Evolutionary conservation across 805 yeast genomes (phyloP), one percentile per base, ranked within the genome.

Genomic region (Suhomyces prunicola): DNA sequence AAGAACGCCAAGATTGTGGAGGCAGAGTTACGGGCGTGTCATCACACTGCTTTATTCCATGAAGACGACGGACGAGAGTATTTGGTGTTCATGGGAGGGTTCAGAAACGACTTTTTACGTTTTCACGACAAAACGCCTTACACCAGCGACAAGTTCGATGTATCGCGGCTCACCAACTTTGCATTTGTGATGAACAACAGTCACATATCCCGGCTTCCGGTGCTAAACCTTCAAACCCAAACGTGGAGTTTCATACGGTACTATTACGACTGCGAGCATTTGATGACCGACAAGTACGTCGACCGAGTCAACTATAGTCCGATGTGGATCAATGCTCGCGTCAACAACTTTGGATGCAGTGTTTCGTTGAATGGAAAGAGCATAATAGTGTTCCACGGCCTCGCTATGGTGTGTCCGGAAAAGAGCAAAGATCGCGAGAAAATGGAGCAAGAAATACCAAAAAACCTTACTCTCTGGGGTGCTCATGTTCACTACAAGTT

Each of bases 1-100:
- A 60, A 57, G 5, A 50, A 62, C 9, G 70, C 78, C 1, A 51
- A 60, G 23, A 57, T 71, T 8, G 58, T 66, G 13, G 76, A 71
- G 44, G 79, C 79, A 7, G 80, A 75, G 55, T 59, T 75, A 17
- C 55, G 78, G n/a, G 62, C 73, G 6, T 71, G 78, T 57, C 78
- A 74, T 53, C 79, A 75, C 54, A 65, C 68, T 12, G 72, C 75
- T 5, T 58, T 70, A 39, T 66, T 67, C 44, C 70, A 67, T 48
- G 60, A 60, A 44, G 69, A 67, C 22, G 72, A 67, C 24, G 74
- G 68, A 12, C 58, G 65, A 19, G 74, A 70, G 47, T 70, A 67
- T 50, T 61, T 74, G 10, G 64, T 74, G 19, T 72, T 75, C 46
- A 45, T 72, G 26, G 80, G 79, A 6, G 80, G 80, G 1, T 68